Evolutionary conservation across 2,329 filamentous ascomycete species (phyloP), one percentile per base, ranked within the genome.

Genomic region (Ophioceras dolichostomum): DNA sequence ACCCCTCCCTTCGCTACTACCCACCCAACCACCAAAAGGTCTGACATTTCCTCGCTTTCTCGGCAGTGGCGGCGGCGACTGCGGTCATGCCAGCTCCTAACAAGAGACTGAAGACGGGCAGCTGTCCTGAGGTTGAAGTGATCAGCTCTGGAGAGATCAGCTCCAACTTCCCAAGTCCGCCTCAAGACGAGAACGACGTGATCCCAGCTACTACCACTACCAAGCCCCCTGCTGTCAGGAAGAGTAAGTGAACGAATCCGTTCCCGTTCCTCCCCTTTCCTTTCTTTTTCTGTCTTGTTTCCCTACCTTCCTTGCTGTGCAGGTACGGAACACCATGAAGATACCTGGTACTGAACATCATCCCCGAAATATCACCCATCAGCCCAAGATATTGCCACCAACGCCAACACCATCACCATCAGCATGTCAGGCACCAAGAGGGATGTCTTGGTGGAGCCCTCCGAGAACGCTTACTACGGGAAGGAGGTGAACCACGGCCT

Each of bases 401-500:
- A n/a, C n/a, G n/a, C n/a, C n/a, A n/a, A n/a, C n/a, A n/a, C n/a
- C n/a, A n/a, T n/a, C n/a, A n/a, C n/a, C n/a, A n/a, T n/a, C n/a
- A n/a, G n/a, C n/a, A n/a, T n/a, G n/a, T n/a, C n/a, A n/a, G n/a
- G n/a, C n/a, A n/a, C n/a, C n/a, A n/a, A n/a, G n/a, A n/a, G 29
- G 16, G 17, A 19, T 13, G 21, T 33, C 18, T 13, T 33, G 10
- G 16, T 33, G 31, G 19, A 33, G 2, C 31, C 31, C 7, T 13
- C n/a, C 16, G 17, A 33, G 31, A 33, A 33, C 31, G 14, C 7
- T 9, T 21, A 33, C 31, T 7, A 7, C 8, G 22, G 22, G 8
- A 26, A 8, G 8, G 7, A 7, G 7, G 12, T 33, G 7, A 33
- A 21, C 31, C 14, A 13, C 10, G 3, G 37, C 4, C 38, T 53